Base-by-base conservation (phyloP, 352 stramenopile species). In the Globisporangium takayamanum region DNA sequence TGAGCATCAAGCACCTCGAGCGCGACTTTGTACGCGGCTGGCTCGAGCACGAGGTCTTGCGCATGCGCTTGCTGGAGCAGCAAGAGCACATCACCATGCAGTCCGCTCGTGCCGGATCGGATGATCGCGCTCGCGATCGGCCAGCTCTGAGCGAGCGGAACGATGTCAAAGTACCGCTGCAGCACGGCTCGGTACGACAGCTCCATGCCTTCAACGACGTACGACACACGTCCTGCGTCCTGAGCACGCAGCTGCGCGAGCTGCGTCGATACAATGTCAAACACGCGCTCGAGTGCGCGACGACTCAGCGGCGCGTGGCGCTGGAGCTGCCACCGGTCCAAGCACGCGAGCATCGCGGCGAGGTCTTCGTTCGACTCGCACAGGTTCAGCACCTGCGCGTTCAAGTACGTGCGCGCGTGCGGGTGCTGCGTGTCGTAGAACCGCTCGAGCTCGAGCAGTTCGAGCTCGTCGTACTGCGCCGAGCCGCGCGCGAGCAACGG, bases 311-410 rank as follows among this genome's bases (percentile, higher is more conserved):
- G 53, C 18, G 59, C 66, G n/a, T 53, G 57, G 36, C 66, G 56
- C 54, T 80, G 73, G n/a, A 49, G 61, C 22, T 87, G 75, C 74
- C 75, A 88, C 22, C 78, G 74, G 46, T 90, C 76, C 20, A 90
- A 55, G 36, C 76, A 82, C 39, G 76, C 67, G 3, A 90, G 47
- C 70, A 84, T 72, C 2, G 78, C 86, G 26, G 66, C 70, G 22
- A 90, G 59, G 28, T 90, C 78, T 37, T 84, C 64, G 50, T 83
- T 84, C 2, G 76, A 79, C 45, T 85, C 74, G 46, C 80, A 90
- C 22, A 88, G 66, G 50, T 88, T 87, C n/a, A 90, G 48, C 20
- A 90, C 61, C 44, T 88, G 68, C 12, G 80, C 65, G 54, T 85
- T 83, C 37, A 90, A 50, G 15, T 68, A 48, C 18, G 57, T 54